These are phyloP conservation scores for Erodium maritimum DNA, from an alignment of 345 rosid genomes.

Conservation along the genomic window DNA sequence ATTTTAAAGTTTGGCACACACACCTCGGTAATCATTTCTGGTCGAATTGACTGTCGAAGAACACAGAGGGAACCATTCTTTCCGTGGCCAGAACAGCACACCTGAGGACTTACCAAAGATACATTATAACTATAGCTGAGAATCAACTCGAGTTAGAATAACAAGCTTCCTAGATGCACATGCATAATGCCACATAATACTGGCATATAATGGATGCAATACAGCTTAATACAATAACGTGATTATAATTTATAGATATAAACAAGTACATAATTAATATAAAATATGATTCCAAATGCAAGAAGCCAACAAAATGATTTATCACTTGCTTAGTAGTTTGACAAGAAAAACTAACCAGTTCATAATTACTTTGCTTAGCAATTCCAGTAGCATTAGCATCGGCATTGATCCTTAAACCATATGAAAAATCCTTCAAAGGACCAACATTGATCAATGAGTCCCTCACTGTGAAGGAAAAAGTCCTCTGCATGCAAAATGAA, in stretches of 20 bases:
- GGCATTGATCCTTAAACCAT: slow-evolving; percentile 78
- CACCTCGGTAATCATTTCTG: slow-evolving; percentile 96
- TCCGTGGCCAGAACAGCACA: slow-evolving; percentile 99
- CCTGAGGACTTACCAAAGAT: slow-evolving; percentile 31
- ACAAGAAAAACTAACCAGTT: slow-evolving; percentile 53
- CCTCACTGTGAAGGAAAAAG: slow-evolving; percentile 85
- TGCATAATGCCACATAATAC: slow-evolving; percentile 1
- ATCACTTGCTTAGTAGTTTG: background rate
- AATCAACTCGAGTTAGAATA: background rate
- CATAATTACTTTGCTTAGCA: slow-evolving; percentile 96
- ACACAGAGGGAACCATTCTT: slow-evolving; percentile 83
- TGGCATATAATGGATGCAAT: background rate
- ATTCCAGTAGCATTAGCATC: slow-evolving; percentile 88
- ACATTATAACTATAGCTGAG: background rate
- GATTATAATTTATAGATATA: no score
- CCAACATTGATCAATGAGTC: slow-evolving; percentile 89
- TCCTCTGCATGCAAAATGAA: slow-evolving; percentile 47
- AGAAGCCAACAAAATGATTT: background rate
- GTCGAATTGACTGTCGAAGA: slow-evolving; percentile 93
- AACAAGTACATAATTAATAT: no score
- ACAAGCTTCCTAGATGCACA: background rate
- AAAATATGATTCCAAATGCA: background rate
- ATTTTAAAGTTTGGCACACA: background rate
- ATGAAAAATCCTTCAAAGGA: slow-evolving; percentile 90
- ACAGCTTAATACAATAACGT: background rate